A percentile compares a stretch with the other conserved stretches of the same genome.
Evolutionary conservation across 331 rosid genomes (phyloP).

Genomic region (Dryas integrifolia): DNA sequence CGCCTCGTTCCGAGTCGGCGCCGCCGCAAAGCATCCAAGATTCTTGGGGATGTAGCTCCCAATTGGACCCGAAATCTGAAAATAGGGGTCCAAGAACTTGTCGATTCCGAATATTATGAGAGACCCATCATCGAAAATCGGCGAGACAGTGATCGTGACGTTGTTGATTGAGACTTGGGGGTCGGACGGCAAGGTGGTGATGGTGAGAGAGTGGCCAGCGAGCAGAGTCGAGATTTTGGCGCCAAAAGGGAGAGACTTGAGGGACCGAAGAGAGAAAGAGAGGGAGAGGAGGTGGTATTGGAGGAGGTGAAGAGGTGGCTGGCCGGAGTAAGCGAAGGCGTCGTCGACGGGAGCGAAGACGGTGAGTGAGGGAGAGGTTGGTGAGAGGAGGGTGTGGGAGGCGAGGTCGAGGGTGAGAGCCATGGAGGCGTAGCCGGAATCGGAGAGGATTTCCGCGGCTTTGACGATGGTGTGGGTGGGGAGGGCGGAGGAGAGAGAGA

Average conservation of each 20-base stretch:
- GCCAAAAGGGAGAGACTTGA: constrained; percentile 48
- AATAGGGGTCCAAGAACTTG: constrained; percentile 32
- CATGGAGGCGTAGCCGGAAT: constrained; percentile 43
- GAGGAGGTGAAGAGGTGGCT: constrained; percentile 37
- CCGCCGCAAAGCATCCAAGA: constrained; percentile 22
- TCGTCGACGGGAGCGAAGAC: constrained; percentile 42
- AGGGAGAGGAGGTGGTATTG: constrained; percentile 46
- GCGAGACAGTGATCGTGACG: constrained; percentile 25
- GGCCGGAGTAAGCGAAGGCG: constrained; percentile 23
- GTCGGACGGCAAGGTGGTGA: constrained; percentile 23
- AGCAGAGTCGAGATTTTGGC: constrained; percentile 46
- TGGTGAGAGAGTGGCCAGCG: constrained; percentile 30
- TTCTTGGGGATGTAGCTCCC: neutral
- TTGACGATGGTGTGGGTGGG: constrained; percentile 33
- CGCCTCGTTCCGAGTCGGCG: neutral
- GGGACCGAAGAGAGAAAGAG: constrained; percentile 36
- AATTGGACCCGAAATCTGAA: constrained; percentile 11
- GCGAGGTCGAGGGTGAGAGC: constrained; percentile 43
- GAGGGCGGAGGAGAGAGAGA: constrained; percentile 12
- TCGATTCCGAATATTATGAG: constrained; percentile 32
- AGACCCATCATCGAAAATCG: constrained; percentile 31
- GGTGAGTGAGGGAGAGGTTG: constrained; percentile 29
- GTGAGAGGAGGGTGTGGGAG: constrained; percentile 23
- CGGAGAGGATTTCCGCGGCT: constrained; percentile 47
- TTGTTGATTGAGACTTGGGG: constrained; percentile 39